Evolutionary conservation across 352 stramenopile genomes (phyloP), one percentile per base, ranked within the genome.

Genomic region (Pythium phragmitis): DNA sequence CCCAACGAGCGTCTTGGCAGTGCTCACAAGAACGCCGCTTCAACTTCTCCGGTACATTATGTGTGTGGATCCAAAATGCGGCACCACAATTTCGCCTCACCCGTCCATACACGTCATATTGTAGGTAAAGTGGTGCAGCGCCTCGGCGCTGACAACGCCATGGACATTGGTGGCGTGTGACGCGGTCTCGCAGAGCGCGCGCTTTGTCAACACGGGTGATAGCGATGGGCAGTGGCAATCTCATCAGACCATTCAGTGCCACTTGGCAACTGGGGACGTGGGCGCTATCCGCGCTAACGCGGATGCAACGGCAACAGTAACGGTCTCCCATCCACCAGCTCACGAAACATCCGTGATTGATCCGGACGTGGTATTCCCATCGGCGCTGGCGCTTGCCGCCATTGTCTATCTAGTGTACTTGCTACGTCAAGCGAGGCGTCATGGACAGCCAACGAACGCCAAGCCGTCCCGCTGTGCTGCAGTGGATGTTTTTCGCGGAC

Each of bases 401-500:
- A 68, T 62, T 41, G 41, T 58, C 7, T 50, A 48, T 30, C 21
- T 64, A 3, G 19, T 64, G 3, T 17, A 43, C 16, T 2, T 11
- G 46, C 19, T 64, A 19, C 46, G 45, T 28, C 37, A 51, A 6
- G 41, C 36, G 4, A 14, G 53, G 17, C 52, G 46, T 19, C 2
- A 39, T 11, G 28, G 28, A 43, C 56, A 6, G 45, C n/a, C 23
- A 14, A 19, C 45, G 5, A 2, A 33, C 21, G 48, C 43, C 2
- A 46, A 57, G 34, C 30, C 21, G 14, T 47, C 45, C 5, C 80
- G 87, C 1, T 75, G 79, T 52, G 34, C 50, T 13, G 70, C 59
- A 11, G 57, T 96, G 16, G 88, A 96, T 49, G 74, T 73, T 13
- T 92, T 96, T 54, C 86, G 88, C 17, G 88, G 88, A 4, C 11